These are phyloP conservation scores for Calycina herbarum DNA, from an alignment of 2,329 filamentous ascomycete genomes.

Conservation along the genomic window DNA sequence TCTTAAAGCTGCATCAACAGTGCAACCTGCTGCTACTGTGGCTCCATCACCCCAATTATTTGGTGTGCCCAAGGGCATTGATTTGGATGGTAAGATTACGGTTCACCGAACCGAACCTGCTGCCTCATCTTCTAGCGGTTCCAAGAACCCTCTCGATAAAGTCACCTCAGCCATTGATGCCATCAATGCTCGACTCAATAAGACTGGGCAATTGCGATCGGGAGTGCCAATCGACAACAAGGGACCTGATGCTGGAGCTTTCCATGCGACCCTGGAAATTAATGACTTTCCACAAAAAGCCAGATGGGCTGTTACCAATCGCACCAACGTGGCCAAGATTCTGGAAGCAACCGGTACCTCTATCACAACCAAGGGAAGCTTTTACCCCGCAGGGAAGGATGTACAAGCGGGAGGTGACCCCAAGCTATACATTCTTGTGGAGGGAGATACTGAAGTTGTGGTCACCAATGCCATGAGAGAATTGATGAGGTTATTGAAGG, in stretches of 20 bases:
- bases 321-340: constrained; percentile 98
- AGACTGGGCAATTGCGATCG: constrained; percentile 83
- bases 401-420: constrained; percentile 73
- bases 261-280: constrained; percentile 96
- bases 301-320: constrained; percentile 96
- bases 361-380: constrained; percentile 95
- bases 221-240: constrained; percentile 98
- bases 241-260: constrained; percentile 92
- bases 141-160: constrained; percentile 74
- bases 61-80: constrained; percentile 55
- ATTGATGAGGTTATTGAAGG: constrained; percentile 81
- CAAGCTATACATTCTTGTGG: constrained; percentile 97
- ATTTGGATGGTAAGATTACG: constrained; percentile 68
- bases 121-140: constrained; percentile 38
- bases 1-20: constrained; percentile 65
- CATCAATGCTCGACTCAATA: constrained; percentile 88
- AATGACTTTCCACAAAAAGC: constrained; percentile 99
- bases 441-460: constrained; percentile 91
- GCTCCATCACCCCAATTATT: constrained; percentile 38
- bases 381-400: constrained; percentile 80
- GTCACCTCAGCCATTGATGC: constrained; percentile 87
- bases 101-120: constrained; percentile 68
- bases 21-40: constrained; percentile 57
- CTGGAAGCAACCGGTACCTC: constrained; percentile 91
- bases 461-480: constrained; percentile 90